Evolutionary conservation across 371 early-diverging fungal species (phyloP).

Genomic region (Amoeboaphelidium protococcarum): DNA sequence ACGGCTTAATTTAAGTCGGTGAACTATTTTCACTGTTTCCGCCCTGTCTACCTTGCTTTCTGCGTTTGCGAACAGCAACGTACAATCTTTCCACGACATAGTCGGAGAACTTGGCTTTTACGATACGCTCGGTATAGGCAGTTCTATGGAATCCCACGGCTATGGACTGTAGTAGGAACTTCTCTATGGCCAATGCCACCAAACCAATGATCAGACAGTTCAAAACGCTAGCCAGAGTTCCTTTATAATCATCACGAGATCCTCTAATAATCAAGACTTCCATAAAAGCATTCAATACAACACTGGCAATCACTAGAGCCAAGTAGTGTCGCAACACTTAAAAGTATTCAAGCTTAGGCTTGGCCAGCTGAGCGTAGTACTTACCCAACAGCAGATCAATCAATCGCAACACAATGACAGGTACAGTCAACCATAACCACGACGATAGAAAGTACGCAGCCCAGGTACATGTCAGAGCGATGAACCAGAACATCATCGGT

Average conservation of each 20-base stretch:
- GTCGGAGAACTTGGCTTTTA: neutral
- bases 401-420: neutral
- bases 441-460: neutral
- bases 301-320: neutral
- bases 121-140: neutral
- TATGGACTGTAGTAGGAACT: neutral
- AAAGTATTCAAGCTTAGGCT: neutral
- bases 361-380: neutral
- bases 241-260: too few species aligned
- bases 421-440: neutral
- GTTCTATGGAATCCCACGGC: neutral
- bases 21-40: too few species aligned
- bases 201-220: neutral
- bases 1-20: too few species aligned
- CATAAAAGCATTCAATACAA: neutral
- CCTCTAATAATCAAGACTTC: neutral
- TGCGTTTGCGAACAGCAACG: too few species aligned
- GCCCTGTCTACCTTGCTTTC: too few species aligned
- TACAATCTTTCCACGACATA: neutral
- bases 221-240: neutral
- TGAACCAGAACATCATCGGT: neutral
- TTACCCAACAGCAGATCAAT: neutral
- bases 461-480: neutral
- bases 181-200: neutral
- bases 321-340: neutral